These are phyloP conservation scores for Dacryopinax primogenitus DNA, from an alignment of 768 basidiomycete species.

Conservation along the genomic window DNA sequence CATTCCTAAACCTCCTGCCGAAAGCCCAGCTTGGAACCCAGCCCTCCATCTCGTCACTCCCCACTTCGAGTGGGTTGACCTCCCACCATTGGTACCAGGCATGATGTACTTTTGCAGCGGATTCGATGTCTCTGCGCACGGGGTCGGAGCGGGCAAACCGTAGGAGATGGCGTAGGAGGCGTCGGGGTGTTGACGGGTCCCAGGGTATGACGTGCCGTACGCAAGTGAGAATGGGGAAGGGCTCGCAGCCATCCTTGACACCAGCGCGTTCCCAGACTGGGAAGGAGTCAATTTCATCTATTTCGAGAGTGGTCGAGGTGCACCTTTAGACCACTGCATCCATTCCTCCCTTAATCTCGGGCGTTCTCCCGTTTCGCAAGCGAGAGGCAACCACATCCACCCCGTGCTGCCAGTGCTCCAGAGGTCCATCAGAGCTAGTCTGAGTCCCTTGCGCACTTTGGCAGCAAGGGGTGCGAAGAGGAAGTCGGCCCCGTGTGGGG, in stretches of 20 bases:
- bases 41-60: not conserved
- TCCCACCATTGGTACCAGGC: constrained; percentile 7
- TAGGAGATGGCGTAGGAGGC: not conserved
- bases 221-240: not conserved
- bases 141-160: not conserved
- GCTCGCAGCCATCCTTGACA: not conserved
- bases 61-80: constrained; percentile 3
- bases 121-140: not conserved
- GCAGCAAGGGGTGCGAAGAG: not conserved
- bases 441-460: not conserved
- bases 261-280: not conserved
- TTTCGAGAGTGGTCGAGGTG: not conserved
- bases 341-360: not conserved
- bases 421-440: not conserved
- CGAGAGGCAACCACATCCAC: not conserved
- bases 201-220: constrained; percentile 4
- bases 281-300: not conserved
- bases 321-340: not conserved
- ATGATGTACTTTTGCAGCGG: not conserved
- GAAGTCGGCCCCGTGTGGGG: not conserved
- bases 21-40: not conserved
- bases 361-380: not conserved
- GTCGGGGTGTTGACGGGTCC: not conserved
- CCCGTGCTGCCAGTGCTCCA: not conserved
- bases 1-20: not conserved